Conservation (phyloP, 106 monocot species). For the Phalaenopsis aphrodite region DNA sequence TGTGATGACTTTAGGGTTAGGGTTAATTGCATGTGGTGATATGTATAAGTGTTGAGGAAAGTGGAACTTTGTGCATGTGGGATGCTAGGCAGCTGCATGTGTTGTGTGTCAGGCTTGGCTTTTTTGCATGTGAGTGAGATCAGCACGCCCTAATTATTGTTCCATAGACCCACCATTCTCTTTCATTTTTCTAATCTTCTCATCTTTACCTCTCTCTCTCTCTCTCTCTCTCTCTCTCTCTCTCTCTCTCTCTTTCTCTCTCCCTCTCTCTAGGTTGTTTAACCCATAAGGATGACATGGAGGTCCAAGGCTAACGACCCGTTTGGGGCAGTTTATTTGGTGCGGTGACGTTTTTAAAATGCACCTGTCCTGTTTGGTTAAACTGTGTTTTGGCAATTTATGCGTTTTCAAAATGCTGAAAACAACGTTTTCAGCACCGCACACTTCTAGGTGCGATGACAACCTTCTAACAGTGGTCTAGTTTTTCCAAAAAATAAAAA, state of each 20-base stretch:
- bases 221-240: not conserved
- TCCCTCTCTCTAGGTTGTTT: not conserved
- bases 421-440: too few relatives aligned
- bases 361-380: too few relatives aligned
- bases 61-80: not conserved
- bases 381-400: too few relatives aligned
- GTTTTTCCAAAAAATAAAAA: too few relatives aligned
- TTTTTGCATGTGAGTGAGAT: not conserved
- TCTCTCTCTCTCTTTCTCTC: not conserved
- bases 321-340: too few relatives aligned
- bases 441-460: too few relatives aligned
- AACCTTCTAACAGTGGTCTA: too few relatives aligned
- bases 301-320: too few relatives aligned
- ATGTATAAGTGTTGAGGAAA: not conserved
- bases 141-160: constrained; percentile 1
- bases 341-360: too few relatives aligned
- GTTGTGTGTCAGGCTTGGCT: constrained; percentile 1
- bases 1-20: not conserved
- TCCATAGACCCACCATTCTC: not conserved
- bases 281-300: too few relatives aligned
- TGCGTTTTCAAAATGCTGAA: too few relatives aligned
- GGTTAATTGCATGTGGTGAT: not conserved
- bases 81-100: constrained; percentile 1
- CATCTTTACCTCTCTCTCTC: not conserved
- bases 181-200: not conserved